Evolutionary conservation across 805 yeast species (phyloP), one percentile per base, ranked within the genome.

Genomic region (Zygosaccharomyces gambellarensis): DNA sequence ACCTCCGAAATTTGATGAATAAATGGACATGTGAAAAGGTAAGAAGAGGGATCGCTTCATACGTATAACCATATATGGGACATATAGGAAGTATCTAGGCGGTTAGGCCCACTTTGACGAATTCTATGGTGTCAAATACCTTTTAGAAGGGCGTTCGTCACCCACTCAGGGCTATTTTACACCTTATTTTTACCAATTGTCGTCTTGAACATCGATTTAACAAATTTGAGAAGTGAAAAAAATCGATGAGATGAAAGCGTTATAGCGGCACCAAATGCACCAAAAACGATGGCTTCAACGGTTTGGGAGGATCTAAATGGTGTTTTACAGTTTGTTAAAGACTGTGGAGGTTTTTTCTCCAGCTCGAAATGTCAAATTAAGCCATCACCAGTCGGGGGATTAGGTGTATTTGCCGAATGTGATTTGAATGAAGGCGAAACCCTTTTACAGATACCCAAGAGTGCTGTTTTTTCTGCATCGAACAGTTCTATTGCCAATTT

Each of bases 401-500:
- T 80, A 2, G 96, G 96, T 5, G 92, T 89, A 0, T 85, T 85
- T 62, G 83, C 86, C 5, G 68, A 62, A 5, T 48, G 58, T 27
- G 71, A 72, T 27, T 58, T 80, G 8, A 66, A 62, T 6, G 62
- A 62, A 30, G 74, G 65, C 34, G 66, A 69, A 0, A 63, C 76
- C 7, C 60, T 86, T 2, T 64, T 85, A 23, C 69, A 87, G 55
- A 70, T 86, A 0, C 85, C 85, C n/a, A 86, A 86, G 61, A 59
- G 71, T 2, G 73, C 78, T 34, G 70, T 85, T 0, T 70, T 85
- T 39, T 77, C 87, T 14, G 74, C 80, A 0, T 76, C 79, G 48
- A 85, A 78, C 56, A 76, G 86, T 7, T 71, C 72, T 11, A 77
- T 90, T 28, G 80, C 87, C 27, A 86, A 90, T 56, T 59, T 90